These are phyloP conservation scores for Omphalotus olearius DNA, from an alignment of 1,284 basidiomycete genomes.

Conservation along the genomic window DNA sequence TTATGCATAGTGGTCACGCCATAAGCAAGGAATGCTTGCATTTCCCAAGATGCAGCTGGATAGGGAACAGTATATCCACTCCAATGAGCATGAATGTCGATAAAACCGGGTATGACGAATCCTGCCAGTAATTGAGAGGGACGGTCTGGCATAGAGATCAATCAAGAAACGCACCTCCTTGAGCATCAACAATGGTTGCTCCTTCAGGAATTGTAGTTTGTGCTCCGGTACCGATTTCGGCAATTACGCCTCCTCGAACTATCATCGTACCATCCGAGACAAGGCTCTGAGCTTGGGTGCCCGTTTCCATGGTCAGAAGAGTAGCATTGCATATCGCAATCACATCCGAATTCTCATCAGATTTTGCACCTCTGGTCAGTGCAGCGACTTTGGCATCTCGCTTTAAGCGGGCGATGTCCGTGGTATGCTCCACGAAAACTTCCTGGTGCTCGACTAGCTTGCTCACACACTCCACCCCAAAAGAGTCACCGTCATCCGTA, in stretches of 20 bases:
- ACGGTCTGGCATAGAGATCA: neutral
- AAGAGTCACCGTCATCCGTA: conserved; percentile 41
- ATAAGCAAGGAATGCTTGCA: conserved; percentile 70
- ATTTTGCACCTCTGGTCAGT: conserved; percentile 21
- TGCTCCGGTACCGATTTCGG: conserved; percentile 37
- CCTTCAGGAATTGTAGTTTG: conserved; percentile 37
- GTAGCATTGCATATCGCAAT: conserved; percentile 64
- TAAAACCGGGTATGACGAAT: conserved; percentile 64
- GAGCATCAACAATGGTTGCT: conserved; percentile 49
- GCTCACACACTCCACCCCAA: conserved; percentile 58
- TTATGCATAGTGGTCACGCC: conserved; percentile 78
- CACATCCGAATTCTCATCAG: conserved; percentile 29
- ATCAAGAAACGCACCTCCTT: conserved; percentile 45
- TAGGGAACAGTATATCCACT: conserved; percentile 43
- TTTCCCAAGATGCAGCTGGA: conserved; percentile 68
- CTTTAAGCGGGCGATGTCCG: conserved; percentile 56
- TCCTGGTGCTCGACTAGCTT: conserved; percentile 50
- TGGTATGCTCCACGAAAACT: conserved; percentile 52
- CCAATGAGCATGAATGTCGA: conserved; percentile 77
- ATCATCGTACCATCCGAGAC: conserved; percentile 48
- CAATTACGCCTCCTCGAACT: conserved; percentile 52
- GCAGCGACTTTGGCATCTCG: conserved; percentile 35
- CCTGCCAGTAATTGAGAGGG: conserved; percentile 31
- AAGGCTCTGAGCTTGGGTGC: conserved; percentile 41
- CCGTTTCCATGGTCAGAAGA: conserved; percentile 58